These are phyloP conservation scores for Tricholoma flavovirens DNA, from an alignment of 768 basidiomycete species.

Conservation along the genomic window DNA sequence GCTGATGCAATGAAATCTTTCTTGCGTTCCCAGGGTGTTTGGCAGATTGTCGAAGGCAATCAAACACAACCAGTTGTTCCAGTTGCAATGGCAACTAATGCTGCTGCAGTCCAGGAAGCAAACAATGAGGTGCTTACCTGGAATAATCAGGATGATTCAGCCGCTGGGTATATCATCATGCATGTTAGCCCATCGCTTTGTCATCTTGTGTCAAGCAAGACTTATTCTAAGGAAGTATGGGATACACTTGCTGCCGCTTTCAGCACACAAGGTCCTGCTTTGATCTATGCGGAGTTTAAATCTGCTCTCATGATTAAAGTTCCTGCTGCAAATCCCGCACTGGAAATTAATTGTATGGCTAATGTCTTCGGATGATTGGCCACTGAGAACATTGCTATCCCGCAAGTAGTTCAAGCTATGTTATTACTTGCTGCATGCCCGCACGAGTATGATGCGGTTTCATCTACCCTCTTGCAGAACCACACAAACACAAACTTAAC, in stretches of 20 bases:
- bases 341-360: background rate
- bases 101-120: too few species aligned
- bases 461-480: background rate
- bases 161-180: background rate
- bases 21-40: too few species aligned
- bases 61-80: too few species aligned
- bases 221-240: background rate
- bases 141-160: background rate
- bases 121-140: background rate
- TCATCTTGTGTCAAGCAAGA: background rate
- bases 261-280: background rate
- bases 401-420: background rate
- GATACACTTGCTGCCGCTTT: background rate
- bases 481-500: background rate
- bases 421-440: background rate
- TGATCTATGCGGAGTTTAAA: background rate
- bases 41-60: too few species aligned
- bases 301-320: background rate
- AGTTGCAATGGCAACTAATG: too few species aligned
- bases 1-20: too few species aligned
- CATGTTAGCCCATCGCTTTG: background rate
- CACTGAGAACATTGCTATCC: background rate
- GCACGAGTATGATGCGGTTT: background rate
- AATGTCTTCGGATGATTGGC: background rate
- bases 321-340: too few species aligned